A percentile compares a stretch with the other conserved stretches of the same genome.
Conservation (phyloP, 2,329 filamentous ascomycete species). For the Tolypocladium ophioglossoides region DNA sequence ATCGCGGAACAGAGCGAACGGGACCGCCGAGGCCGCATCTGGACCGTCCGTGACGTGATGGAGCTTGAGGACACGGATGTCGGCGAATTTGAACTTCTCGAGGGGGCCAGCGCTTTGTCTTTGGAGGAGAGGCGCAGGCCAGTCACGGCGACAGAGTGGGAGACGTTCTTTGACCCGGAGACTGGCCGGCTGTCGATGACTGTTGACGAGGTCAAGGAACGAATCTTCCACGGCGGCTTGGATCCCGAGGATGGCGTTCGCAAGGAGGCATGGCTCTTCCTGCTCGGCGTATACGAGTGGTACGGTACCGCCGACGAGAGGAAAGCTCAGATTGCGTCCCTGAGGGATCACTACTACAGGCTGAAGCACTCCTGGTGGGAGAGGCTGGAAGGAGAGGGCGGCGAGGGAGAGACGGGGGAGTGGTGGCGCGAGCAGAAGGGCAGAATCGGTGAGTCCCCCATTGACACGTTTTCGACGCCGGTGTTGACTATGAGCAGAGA, state of each 20-base stretch:
- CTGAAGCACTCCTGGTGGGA: constrained; percentile 98
- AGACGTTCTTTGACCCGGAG: constrained; percentile 69
- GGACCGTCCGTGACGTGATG: constrained; percentile 85
- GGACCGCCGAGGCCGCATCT: constrained; percentile 77
- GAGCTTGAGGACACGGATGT: constrained; percentile 92
- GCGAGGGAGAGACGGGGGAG: constrained; percentile 72
- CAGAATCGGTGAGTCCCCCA: constrained; percentile 65
- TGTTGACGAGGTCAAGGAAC: constrained; percentile 86
- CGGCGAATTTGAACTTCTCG: constrained; percentile 89
- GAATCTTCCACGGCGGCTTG: constrained; percentile 92
- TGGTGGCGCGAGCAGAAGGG: constrained; percentile 95
- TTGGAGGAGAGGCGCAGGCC: constrained; percentile 67
- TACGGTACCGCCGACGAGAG: constrained; percentile 80
- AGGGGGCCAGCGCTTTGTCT: constrained; percentile 63
- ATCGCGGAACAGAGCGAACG: constrained; percentile 94
- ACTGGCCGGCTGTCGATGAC: constrained; percentile 71
- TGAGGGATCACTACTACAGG: constrained; percentile 87
- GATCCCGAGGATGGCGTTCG: constrained; percentile 82
- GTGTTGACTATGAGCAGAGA: constrained; percentile 52
- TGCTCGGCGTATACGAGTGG: constrained; percentile 90
- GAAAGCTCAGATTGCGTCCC: constrained; percentile 69
- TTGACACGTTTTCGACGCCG: neutral
- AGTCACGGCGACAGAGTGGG: constrained; percentile 80
- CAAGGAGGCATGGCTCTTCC: constrained; percentile 93
- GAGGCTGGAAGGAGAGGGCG: constrained; percentile 70